Evolutionary conservation across 345 rosid species (phyloP), one percentile per base, ranked within the genome.

Genomic region (Xanthoceras sorbifolium): DNA sequence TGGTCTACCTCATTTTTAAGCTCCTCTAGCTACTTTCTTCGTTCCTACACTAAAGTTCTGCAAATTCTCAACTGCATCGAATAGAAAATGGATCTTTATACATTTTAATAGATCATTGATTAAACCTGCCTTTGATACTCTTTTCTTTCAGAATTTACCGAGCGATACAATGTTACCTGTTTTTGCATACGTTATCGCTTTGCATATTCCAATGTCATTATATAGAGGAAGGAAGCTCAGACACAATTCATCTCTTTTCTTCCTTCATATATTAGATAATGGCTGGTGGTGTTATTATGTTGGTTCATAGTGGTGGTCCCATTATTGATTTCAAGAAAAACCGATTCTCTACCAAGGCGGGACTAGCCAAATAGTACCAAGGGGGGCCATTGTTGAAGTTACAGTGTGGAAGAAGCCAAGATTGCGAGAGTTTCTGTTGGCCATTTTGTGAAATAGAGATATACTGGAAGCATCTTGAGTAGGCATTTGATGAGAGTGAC

Each of bases 401-500:
- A 69, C 62, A 1, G n/a, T 61, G 48, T 29, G 0, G 59, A 69
- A 14, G 75, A 81, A 71, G 87, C 84, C 9, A 81, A 66, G 69
- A 31, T 76, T 28, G 84, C 62, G 2, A 67, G 82, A 67, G 77
- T 72, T 11, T 79, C 85, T 4, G 82, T 75, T 9, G 89, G 89
- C 6, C 84, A 86, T 76, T 80, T 84, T 18, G 85, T 82, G 7
- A 84, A 66, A 87, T 84, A n/a, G 82, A 84, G 81, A 57, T 82
- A 57, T 82, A 40, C 48, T 82, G 48, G 83, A 84, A 71, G 10
- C 65, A 74, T 70, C 78, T 81, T 23, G 88, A 86, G 0, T 90
- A 86, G 52, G 92, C 85, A 0, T 32, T n/a, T 89, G 70, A 82
- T 86, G 79, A 63, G 96, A 65, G 82, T 87, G 76, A 69, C 84